Conservation (phyloP, 345 rosid species). For the Brassica nigra region DNA sequence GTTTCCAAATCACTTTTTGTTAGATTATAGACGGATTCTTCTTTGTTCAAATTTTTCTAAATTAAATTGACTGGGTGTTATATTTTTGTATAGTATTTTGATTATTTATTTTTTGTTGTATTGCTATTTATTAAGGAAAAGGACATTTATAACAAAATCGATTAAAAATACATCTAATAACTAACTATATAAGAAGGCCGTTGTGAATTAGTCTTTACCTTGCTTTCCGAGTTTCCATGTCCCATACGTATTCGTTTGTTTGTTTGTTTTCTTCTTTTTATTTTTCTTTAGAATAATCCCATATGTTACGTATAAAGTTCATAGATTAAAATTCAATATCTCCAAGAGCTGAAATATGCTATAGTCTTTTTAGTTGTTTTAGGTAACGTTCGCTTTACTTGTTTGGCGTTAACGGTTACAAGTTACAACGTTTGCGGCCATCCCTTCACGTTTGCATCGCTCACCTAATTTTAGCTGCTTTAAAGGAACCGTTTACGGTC, state of each 20-base stretch:
- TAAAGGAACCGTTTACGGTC: conserved; percentile 31
- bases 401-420: conserved; percentile 26
- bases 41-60: background rate
- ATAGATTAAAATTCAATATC: background rate
- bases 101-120: background rate
- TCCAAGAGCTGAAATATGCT: background rate
- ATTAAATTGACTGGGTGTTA: background rate
- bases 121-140: background rate
- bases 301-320: conserved; percentile 5
- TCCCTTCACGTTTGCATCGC: conserved; percentile 39
- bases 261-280: background rate
- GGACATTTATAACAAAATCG: background rate
- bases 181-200: background rate
- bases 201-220: background rate
- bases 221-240: background rate
- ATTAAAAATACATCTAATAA: too few species aligned
- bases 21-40: background rate
- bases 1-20: background rate
- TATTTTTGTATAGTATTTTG: too few species aligned
- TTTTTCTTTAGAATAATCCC: background rate
- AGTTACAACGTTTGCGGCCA: conserved; percentile 26
- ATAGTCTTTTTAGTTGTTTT: conserved; percentile 5
- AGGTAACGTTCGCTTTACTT: conserved; percentile 36
- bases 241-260: background rate
- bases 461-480: conserved; percentile 33